Percentiles rank a stretch among this genome's conserved stretches.
phyloP scores from a whole-genome alignment of 805 yeast genomes.

The Starmerella gropengiesseri region DNA sequence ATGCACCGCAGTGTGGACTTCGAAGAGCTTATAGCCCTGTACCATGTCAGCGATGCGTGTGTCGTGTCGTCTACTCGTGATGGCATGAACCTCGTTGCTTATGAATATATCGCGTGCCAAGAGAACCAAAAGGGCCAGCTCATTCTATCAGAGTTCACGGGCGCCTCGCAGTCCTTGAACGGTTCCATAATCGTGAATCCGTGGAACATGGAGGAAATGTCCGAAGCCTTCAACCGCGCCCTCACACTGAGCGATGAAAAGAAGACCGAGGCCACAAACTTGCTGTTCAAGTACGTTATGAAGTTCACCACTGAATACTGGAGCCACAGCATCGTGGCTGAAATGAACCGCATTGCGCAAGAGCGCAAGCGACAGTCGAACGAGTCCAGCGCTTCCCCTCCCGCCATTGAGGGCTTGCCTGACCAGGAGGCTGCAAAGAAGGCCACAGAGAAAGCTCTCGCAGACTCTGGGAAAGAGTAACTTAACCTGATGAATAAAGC shows the following conservation, averaged over 20 bases:
- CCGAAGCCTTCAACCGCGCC: slow-evolving; percentile 76
- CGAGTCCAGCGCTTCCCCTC: not conserved
- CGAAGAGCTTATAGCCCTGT: slow-evolving; percentile 81
- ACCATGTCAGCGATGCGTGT: slow-evolving; percentile 80
- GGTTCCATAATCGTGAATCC: slow-evolving; percentile 94
- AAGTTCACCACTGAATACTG: slow-evolving; percentile 93
- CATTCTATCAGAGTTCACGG: slow-evolving; percentile 89
- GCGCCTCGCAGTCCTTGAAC: slow-evolving; percentile 96
- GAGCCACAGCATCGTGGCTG: slow-evolving; percentile 94
- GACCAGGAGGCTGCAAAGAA: slow-evolving; percentile 7
- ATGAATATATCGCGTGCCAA: slow-evolving; percentile 96
- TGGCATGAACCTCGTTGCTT: slow-evolving; percentile 95
- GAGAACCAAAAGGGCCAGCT: slow-evolving; percentile 73
- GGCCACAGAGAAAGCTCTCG: slow-evolving; percentile 13
- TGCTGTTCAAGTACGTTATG: slow-evolving; percentile 74
- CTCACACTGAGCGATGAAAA: slow-evolving; percentile 78
- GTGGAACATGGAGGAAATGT: slow-evolving; percentile 93
- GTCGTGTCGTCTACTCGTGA: slow-evolving; percentile 90
- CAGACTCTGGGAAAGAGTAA: too few relatives aligned
- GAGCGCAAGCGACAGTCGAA: slow-evolving; percentile 14
- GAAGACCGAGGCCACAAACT: slow-evolving; percentile 63
- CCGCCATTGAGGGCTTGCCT: not conserved
- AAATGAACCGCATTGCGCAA: slow-evolving; percentile 35
- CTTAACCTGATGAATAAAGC: too few relatives aligned
- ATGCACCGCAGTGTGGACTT: slow-evolving; percentile 87